Evolutionary conservation across 192 early-diverging fungal genomes (phyloP).

Genomic region (Gryganskiella cystojenkinii): DNA sequence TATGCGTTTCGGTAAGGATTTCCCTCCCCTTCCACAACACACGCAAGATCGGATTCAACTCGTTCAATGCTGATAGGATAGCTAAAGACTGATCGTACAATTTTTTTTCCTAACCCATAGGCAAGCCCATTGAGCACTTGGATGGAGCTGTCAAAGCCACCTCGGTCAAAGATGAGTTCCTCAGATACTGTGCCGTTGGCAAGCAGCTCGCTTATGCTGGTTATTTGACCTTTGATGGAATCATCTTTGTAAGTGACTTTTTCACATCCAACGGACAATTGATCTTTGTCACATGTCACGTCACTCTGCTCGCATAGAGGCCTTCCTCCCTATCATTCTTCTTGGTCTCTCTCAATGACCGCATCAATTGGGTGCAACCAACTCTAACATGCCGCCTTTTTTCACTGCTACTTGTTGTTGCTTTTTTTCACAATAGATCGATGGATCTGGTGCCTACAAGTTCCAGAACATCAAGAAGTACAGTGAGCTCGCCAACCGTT

Average conservation of each 20-base stretch:
- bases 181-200: conserved; percentile 59
- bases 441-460: conserved; percentile 70
- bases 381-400: too few relatives aligned
- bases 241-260: conserved; percentile 67
- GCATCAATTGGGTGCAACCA: too few relatives aligned
- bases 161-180: conserved; percentile 67
- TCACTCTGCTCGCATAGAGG: too few relatives aligned
- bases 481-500: conserved; percentile 64
- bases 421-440: conserved; percentile 50
- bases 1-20: conserved; percentile 68
- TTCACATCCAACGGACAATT: conserved; percentile 1
- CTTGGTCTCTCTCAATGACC: too few relatives aligned
- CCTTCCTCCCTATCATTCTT: too few relatives aligned
- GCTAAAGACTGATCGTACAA: background rate
- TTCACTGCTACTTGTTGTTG: background rate
- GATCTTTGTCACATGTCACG: background rate
- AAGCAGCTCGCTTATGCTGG: conserved; percentile 69
- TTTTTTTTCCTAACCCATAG: conserved; percentile 2
- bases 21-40: background rate
- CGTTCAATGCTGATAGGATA: background rate
- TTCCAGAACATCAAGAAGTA: conserved; percentile 74
- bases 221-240: conserved; percentile 72
- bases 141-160: conserved; percentile 66
- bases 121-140: conserved; percentile 75
- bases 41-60: background rate